Conservation (phyloP, 495 filamentous ascomycete genomes). For the Podospora pseudopauciseta region DNA sequence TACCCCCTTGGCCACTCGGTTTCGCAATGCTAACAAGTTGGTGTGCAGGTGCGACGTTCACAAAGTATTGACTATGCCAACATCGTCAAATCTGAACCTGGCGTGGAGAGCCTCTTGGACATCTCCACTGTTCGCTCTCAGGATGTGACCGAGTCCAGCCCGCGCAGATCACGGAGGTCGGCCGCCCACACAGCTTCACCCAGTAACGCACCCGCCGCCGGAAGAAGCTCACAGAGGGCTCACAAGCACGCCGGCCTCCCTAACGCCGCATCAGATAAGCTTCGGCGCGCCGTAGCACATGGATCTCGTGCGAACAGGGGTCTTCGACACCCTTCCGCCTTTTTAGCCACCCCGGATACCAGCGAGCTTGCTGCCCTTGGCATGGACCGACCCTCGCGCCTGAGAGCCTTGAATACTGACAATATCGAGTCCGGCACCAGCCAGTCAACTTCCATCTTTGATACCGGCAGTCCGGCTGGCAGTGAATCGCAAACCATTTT, state of each 20-base stretch:
- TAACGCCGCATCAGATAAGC: conserved; percentile 34
- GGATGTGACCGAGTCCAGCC: conserved; percentile 19
- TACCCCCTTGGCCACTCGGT: not conserved
- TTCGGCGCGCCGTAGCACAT: conserved; percentile 37
- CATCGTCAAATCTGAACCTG: conserved; percentile 34
- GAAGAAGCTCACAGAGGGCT: conserved; percentile 30
- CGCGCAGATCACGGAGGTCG: conserved; percentile 26
- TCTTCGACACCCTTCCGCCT: conserved; percentile 26
- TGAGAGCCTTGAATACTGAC: conserved; percentile 35
- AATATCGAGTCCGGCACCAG: conserved; percentile 38
- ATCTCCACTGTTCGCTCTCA: conserved; percentile 25
- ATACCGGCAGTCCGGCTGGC: conserved; percentile 43
- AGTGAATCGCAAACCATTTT: conserved; percentile 47
- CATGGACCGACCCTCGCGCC: conserved; percentile 31
- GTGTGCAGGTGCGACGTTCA: conserved; percentile 31
- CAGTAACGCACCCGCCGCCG: conserved; percentile 26
- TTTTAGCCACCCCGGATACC: conserved; percentile 49
- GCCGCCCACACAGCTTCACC: conserved; percentile 36
- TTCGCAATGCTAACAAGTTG: conserved; percentile 6
- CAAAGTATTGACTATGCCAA: conserved; percentile 33
- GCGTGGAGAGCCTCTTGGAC: conserved; percentile 30
- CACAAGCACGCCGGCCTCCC: conserved; percentile 16
- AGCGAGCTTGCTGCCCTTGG: conserved; percentile 33
- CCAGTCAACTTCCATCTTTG: conserved; percentile 47
- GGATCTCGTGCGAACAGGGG: conserved; percentile 26